Conservation (phyloP, 495 filamentous ascomycete genomes). For the Parmelia sp. region DNA sequence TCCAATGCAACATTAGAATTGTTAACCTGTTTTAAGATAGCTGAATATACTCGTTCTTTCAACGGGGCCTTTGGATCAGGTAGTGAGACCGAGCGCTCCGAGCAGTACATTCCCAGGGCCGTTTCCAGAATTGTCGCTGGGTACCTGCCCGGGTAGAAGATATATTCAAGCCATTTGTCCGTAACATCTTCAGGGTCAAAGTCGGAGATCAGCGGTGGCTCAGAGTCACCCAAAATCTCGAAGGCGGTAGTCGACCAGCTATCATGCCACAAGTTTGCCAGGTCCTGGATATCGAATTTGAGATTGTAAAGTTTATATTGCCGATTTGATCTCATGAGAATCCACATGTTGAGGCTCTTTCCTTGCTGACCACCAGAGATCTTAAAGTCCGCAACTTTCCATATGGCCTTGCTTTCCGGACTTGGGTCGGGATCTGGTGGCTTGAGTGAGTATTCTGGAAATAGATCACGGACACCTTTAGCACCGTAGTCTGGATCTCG, state of each 20-base stretch:
- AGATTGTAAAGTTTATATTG: conserved; percentile 52
- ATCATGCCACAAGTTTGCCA: conserved; percentile 56
- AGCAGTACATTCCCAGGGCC: conserved; percentile 67
- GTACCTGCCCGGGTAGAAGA: conserved; percentile 77
- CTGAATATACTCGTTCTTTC: conserved; percentile 61
- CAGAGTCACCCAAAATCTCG: conserved; percentile 51
- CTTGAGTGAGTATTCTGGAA: conserved; percentile 52
- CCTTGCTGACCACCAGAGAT: conserved; percentile 48
- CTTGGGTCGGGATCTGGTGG: conserved; percentile 61
- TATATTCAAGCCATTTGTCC: conserved; percentile 64
- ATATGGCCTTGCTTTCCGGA: conserved; percentile 68
- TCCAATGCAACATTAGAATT: conserved; percentile 57
- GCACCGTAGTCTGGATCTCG: conserved; percentile 55
- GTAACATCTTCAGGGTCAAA: conserved; percentile 59
- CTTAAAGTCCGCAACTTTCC: conserved; percentile 81
- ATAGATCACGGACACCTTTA: conserved; percentile 63
- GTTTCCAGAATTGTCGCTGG: conserved; percentile 72
- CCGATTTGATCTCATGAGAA: conserved; percentile 74
- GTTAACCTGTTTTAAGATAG: conserved; percentile 57
- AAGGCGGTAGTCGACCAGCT: conserved; percentile 68
- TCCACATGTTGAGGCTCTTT: conserved; percentile 61
- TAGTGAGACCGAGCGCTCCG: conserved; percentile 41
- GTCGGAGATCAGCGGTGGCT: conserved; percentile 47
- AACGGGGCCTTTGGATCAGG: conserved; percentile 47
- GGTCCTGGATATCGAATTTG: conserved; percentile 48